Evolutionary conservation across 306 rosid species (phyloP), one percentile per base, ranked within the genome.

Genomic region (Casuarina glauca): DNA sequence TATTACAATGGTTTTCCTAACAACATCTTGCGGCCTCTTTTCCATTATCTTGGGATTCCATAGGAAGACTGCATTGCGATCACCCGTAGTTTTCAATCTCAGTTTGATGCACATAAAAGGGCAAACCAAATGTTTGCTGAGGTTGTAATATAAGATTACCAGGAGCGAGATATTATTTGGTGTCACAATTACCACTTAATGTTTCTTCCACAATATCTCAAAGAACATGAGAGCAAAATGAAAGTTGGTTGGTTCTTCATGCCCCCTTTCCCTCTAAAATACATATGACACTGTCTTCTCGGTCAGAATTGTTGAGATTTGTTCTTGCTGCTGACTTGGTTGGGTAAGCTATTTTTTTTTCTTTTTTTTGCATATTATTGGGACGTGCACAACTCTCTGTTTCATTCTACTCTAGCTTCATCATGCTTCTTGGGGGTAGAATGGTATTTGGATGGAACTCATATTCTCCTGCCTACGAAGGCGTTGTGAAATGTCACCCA

Each of bases 211-310:
- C 86, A 90, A 84, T 95, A 91, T 81, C 88, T 95, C 17, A 95
- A 95, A 86, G 92, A 90, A 66, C 78, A 87, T 77, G 91, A 95
- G 81, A 80, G 45, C 76, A 72, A 84, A 69, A 95, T 92, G 97
- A 95, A 95, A 89, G 97, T 92, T 76, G 98, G 98, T 43, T 95
- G 98, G 97, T 95, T 88, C 97, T 95, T 79, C 97, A 95, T 76
- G 92, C 97, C 20, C 98, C 98, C n/a, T 95, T 95, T 81, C 98
- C 98, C 80, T 94, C 98, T 42, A 97, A 94, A 85, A 92, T 94
- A 72, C 97, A 94, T 83, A 89, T 97, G 85, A 92, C 95, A 54
- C 81, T 94, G 51, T 97, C 98, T 42, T 95, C 97, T 48, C 89
- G 97, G 70, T 79, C 97, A 66, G 97, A 95, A 81, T 84, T 95